Evolutionary conservation across 768 basidiomycete genomes (phyloP), one percentile per base, ranked within the genome.

Genomic region (Fistulinella prunicolor): DNA sequence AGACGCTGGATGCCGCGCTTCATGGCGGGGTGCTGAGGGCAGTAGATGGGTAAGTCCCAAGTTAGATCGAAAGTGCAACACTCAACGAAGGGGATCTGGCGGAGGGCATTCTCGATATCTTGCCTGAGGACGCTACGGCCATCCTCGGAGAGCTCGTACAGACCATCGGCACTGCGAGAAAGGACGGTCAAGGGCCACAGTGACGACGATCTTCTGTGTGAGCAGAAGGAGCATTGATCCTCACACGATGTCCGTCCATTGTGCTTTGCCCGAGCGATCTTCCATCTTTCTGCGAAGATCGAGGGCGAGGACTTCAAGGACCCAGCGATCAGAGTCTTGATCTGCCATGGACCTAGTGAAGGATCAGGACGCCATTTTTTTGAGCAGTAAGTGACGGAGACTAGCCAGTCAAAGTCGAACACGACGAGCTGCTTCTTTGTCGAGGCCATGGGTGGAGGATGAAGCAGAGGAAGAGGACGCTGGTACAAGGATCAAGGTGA

Each of bases 161-260:
- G 76, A 45, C 78, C 81, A 59, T 77, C 76, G n/a, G 81, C 85
- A 46, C 88, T 86, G 54, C 13, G n/a, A 28, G 12, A 8, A 34
- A 16, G 32, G 12, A 10, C 26, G 26, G n/a, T n/a, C n/a, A n/a
- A n/a, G n/a, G n/a, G n/a, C n/a, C n/a, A n/a, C n/a, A n/a, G n/a
- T n/a, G n/a, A n/a, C n/a, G n/a, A n/a, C n/a, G n/a, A n/a, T n/a
- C n/a, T n/a, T n/a, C n/a, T n/a, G n/a, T n/a, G n/a, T n/a, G n/a
- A n/a, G n/a, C n/a, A n/a, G n/a, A n/a, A n/a, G n/a, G n/a, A n/a
- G n/a, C n/a, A n/a, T n/a, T n/a, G n/a, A n/a, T n/a, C n/a, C 82
- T 71, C 68, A 97, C 95, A 97, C 83, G 30, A 96, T 80, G 72
- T 98, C 96, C 3, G 94, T 97, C 86, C 93, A 99, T 63, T 96